Evolutionary conservation across 257 asterid species (phyloP).

Genomic region (Haberlea rhodopensis): DNA sequence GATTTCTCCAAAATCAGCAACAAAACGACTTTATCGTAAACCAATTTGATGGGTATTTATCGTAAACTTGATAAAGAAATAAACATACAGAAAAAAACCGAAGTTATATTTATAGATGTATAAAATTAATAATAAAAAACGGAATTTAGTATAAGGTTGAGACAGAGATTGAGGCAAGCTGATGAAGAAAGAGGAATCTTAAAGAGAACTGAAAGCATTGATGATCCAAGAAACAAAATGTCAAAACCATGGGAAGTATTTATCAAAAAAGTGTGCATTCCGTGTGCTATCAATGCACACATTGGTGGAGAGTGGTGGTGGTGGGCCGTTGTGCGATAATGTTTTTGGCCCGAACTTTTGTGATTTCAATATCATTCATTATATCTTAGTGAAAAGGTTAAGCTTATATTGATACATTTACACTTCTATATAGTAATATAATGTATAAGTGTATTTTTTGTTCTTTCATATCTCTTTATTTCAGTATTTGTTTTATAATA

Average conservation of each 20-base stretch:
- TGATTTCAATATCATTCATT: too few species aligned
- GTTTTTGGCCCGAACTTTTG: too few species aligned
- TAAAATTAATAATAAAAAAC: constrained; percentile 16
- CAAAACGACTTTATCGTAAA: background rate
- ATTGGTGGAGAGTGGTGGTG: too few species aligned
- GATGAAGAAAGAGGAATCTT: constrained; percentile 40
- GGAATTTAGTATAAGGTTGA: constrained; percentile 13
- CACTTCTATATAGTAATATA: too few species aligned
- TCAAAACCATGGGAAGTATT: constrained; percentile 23
- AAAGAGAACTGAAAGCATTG: constrained; percentile 38
- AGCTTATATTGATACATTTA: too few species aligned
- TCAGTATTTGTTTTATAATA: too few species aligned
- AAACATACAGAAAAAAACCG: constrained; percentile 14
- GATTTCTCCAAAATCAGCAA: constrained; percentile 10
- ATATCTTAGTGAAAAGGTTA: too few species aligned
- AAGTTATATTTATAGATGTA: constrained; percentile 20
- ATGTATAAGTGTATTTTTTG: too few species aligned
- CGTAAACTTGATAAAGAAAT: background rate
- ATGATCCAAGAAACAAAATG: constrained; percentile 29
- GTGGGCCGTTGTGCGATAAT: too few species aligned
- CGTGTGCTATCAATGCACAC: too few species aligned
- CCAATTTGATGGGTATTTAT: constrained; percentile 3
- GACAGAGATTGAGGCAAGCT: constrained; percentile 30
- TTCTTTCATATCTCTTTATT: too few species aligned
- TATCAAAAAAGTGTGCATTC: too few species aligned